Evolutionary conservation across 169 alveolate species (phyloP).

Genomic region (Plasmodium yoelii): DNA sequence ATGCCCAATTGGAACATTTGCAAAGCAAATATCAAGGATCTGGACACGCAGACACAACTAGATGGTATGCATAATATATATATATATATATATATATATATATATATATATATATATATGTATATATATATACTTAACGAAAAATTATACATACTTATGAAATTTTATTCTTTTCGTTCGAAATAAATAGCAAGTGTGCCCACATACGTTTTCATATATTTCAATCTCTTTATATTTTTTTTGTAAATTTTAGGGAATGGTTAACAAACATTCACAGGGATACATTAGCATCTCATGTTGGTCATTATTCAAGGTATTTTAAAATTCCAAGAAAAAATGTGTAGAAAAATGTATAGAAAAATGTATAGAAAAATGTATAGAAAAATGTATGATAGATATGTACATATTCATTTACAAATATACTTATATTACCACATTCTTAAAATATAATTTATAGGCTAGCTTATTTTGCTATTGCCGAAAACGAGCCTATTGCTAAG

Average conservation of each 20-base stretch:
- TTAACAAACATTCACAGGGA: slow-evolving; percentile 93
- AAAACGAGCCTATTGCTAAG: slow-evolving; percentile 90
- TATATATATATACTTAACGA: too few species aligned
- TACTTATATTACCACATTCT: not conserved
- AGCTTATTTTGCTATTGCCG: slow-evolving; percentile 93
- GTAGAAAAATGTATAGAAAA: too few species aligned
- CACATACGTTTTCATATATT: not conserved
- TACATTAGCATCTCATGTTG: slow-evolving; percentile 93
- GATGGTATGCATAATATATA: slow-evolving; percentile 87
- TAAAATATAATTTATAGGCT: slow-evolving; percentile 71
- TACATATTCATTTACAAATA: not conserved
- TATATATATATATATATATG: too few species aligned
- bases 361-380: too few species aligned
- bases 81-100: too few species aligned
- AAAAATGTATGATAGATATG: not conserved
- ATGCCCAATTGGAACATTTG: slow-evolving; percentile 95
- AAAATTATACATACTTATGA: not conserved
- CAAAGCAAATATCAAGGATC: slow-evolving; percentile 96
- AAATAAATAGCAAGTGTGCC: not conserved
- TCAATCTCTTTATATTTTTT: not conserved
- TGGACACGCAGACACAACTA: slow-evolving; percentile 94
- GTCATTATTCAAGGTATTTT: slow-evolving; percentile 89
- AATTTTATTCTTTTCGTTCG: not conserved
- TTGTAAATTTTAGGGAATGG: slow-evolving; percentile 91
- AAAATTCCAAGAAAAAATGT: not conserved